Percentiles rank a stretch among this genome's conserved stretches.
Conservation (phyloP, 768 basidiomycete genomes). For the Vishniacozyma victoriae region DNA sequence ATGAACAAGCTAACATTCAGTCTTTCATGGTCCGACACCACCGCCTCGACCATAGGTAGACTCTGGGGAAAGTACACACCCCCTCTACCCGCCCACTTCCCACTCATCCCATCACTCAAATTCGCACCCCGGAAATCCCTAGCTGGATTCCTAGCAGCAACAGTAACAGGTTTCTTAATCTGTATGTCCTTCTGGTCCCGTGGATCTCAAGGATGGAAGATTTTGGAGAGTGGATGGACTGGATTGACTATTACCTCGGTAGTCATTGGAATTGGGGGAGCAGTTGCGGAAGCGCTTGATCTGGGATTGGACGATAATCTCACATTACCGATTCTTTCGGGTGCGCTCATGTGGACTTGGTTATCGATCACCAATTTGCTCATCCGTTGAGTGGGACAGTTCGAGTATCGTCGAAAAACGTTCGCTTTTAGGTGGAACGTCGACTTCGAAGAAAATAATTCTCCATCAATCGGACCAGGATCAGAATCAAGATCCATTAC, state of each 20-base stretch:
- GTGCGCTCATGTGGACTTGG: constrained; percentile 60
- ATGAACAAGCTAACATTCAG: constrained; percentile 51
- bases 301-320: constrained; percentile 86
- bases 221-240: constrained; percentile 31
- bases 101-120: constrained; percentile 53
- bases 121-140: constrained; percentile 76
- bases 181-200: constrained; percentile 64
- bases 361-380: constrained; percentile 34
- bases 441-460: too few relatives aligned
- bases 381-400: too few relatives aligned
- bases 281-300: constrained; percentile 82
- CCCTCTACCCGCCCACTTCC: constrained; percentile 53
- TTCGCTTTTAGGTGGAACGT: too few relatives aligned
- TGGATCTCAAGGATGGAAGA: constrained; percentile 28
- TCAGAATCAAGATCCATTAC: too few relatives aligned
- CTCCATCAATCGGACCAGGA: too few relatives aligned
- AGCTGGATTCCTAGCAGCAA: constrained; percentile 75
- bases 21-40: constrained; percentile 91
- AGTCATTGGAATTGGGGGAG: constrained; percentile 70
- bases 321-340: constrained; percentile 80
- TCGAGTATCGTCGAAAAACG: too few relatives aligned
- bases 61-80: constrained; percentile 68
- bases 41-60: constrained; percentile 87
- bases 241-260: constrained; percentile 55
- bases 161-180: constrained; percentile 63